Base-by-base conservation (phyloP, 208 protist genomes). In the Leishmania gerbilli region DNA sequence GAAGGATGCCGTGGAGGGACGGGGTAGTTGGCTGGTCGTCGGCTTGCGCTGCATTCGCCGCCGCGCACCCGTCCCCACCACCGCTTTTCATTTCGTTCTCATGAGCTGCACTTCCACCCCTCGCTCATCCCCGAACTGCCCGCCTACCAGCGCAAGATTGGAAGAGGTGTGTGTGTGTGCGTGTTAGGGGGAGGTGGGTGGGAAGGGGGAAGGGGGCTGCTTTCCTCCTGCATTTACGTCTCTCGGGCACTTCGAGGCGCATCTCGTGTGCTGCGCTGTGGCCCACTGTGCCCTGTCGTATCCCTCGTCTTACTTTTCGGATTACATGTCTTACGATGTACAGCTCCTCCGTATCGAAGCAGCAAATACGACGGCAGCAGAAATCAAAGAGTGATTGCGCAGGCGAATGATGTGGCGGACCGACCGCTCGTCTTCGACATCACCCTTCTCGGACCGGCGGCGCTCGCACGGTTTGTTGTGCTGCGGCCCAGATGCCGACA, bases 251-350 rank as follows among this genome's bases (percentile, higher is more conserved):
- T 17, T 34, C 58, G 3, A 15, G 58, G 27, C 27, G 7, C 58
- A 64, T 17, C 27, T 64, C 27, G 27, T 64, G 51, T 55, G 9
- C 51, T 21, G 51, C 51, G 17, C 51, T 55, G 13, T 55, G 11
- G 51, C 51, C 19, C 51, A 21, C 27, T 69, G 2, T 72, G 49
- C 21, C 65, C 19, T 31, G 60, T 34, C 64, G 21, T 56, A 6
- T 51, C 62, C 24, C 27, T 69, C 47, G 13, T 69, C 34, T 15
- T 55, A 55, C 31, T 71, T 51, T 45, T 11, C 62, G 31, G 27
- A 68, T 34, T 40, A 21, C 62, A 21, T 74, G 51, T 83, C 8
- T n/a, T 47, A 42, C 47, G 62, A 68, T 68, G 62, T 68, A 68
- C 62, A 68, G 62, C 3, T 42, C 62, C 62, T 42, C n/a, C 31